phyloP scores from a whole-genome alignment of 495 filamentous ascomycete genomes.

The Glonium stellatum region DNA sequence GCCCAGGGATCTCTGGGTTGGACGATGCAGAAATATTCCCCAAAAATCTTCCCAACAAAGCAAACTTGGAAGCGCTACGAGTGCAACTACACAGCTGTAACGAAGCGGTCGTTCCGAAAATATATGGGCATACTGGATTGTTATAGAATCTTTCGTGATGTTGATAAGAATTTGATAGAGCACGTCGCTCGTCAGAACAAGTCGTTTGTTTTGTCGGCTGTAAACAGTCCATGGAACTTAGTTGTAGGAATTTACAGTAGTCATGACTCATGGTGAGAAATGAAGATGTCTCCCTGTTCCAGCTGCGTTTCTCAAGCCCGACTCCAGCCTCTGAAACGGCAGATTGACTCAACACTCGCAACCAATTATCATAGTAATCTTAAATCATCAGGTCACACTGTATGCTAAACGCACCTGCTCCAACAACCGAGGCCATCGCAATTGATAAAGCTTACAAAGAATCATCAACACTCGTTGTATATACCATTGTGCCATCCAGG shows the following conservation, averaged over 20 bases:
- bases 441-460: constrained; percentile 4
- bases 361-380: background rate
- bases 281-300: background rate
- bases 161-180: constrained; percentile 29
- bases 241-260: constrained; percentile 5
- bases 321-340: background rate
- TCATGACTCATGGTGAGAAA: constrained; percentile 12
- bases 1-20: constrained; percentile 20
- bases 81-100: constrained; percentile 19
- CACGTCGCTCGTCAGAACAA: constrained; percentile 30
- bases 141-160: constrained; percentile 33
- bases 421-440: constrained; percentile 10
- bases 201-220: constrained; percentile 5
- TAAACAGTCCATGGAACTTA: background rate
- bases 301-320: background rate
- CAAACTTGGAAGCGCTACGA: constrained; percentile 20
- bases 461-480: background rate
- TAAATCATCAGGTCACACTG: background rate
- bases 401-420: constrained; percentile 4
- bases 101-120: constrained; percentile 18
- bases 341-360: background rate
- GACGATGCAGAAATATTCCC: constrained; percentile 31
- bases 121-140: constrained; percentile 32
- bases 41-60: constrained; percentile 28
- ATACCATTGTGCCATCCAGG: background rate